These are phyloP conservation scores for Raddia distichophylla DNA, from an alignment of 176 grass and related monocot genomes.

Conservation along the genomic window DNA sequence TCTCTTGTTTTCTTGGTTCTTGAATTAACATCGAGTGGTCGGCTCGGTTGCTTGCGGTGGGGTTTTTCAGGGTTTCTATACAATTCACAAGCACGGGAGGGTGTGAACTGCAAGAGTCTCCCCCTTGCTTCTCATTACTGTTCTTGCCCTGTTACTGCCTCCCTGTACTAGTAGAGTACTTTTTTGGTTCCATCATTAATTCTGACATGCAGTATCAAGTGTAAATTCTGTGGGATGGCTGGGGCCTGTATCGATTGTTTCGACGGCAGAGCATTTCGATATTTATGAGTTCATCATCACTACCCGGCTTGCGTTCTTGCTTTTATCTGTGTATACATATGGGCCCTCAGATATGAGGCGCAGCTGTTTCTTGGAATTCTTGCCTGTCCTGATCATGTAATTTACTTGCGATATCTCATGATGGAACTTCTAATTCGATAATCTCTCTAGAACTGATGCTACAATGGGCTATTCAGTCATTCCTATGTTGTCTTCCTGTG, in stretches of 20 bases:
- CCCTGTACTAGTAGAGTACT: slow-evolving; percentile 5
- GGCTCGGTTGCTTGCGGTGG: background rate
- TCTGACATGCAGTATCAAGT: background rate
- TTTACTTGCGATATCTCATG: background rate
- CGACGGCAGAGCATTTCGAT: background rate
- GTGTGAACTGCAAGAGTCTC: background rate
- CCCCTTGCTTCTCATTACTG: background rate
- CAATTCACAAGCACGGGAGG: background rate
- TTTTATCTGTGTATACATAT: background rate
- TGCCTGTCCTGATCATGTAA: background rate
- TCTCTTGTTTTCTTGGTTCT: background rate
- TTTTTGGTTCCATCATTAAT: slow-evolving; percentile 31
- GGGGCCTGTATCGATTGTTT: background rate
- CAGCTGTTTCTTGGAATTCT: background rate
- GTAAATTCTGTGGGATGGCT: background rate
- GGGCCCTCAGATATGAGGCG: background rate
- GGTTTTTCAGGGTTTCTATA: background rate
- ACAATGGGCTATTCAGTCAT: background rate
- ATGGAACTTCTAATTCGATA: background rate
- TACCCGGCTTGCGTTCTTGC: background rate
- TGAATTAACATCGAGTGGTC: background rate
- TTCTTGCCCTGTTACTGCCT: slow-evolving; percentile 5
- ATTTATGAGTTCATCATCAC: background rate
- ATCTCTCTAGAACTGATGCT: background rate
- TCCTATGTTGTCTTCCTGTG: background rate